A percentile compares a stretch with the other conserved stretches of the same genome.
These are phyloP conservation scores for Penicillium cosmopolitanum DNA, from an alignment of 495 filamentous ascomycete genomes.

Conservation along the genomic window DNA sequence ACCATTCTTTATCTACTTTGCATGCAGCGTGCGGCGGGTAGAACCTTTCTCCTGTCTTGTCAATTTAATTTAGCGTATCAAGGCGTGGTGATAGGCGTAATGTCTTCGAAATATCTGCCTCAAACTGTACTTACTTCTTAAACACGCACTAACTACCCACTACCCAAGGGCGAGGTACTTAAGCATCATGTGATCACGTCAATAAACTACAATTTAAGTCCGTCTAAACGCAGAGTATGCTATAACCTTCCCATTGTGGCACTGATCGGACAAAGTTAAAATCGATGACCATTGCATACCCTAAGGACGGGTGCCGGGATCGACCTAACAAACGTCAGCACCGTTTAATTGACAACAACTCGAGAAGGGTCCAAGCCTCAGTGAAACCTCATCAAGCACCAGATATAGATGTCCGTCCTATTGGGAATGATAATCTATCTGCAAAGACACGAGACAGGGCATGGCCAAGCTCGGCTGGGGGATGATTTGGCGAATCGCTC, in stretches of 20 bases:
- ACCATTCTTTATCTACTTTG: neutral
- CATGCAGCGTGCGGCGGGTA: neutral
- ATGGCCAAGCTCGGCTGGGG: neutral
- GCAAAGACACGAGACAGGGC: conserved; percentile 4
- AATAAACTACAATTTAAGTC: neutral
- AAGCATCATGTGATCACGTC: conserved; percentile 1
- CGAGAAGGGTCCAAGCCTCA: neutral
- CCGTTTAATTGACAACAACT: neutral
- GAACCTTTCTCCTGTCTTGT: neutral
- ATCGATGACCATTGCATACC: neutral
- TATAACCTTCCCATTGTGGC: neutral
- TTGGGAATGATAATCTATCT: neutral
- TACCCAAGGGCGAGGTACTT: neutral
- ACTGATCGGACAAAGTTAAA: neutral
- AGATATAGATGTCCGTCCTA: neutral
- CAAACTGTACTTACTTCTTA: no score
- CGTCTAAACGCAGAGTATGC: neutral
- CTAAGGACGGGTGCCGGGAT: neutral
- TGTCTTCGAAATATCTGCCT: neutral
- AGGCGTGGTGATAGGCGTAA: neutral
- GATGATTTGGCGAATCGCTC: neutral
- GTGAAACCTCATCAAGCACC: neutral
- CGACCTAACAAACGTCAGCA: neutral
- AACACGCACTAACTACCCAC: no score
- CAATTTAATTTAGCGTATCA: neutral